A percentile compares a stretch with the other conserved stretches of the same genome.
phyloP scores from a whole-genome alignment of 2,329 filamentous ascomycete species.

The Calcarisporium arbuscula region DNA sequence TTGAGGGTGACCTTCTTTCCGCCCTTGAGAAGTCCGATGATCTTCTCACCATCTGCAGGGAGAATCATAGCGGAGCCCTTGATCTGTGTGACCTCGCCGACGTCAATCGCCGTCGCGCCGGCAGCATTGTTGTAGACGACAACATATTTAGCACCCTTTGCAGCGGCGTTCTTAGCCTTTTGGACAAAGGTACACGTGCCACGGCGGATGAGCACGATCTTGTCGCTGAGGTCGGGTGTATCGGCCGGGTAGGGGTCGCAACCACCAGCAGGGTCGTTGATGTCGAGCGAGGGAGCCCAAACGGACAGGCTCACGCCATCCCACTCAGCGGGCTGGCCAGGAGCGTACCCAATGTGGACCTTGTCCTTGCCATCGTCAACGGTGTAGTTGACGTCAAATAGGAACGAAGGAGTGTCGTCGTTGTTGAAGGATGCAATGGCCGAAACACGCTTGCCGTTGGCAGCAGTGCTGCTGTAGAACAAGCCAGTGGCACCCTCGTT shows the following conservation, averaged over 20 bases:
- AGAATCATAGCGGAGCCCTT: constrained; percentile 35
- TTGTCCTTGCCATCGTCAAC: constrained; percentile 25
- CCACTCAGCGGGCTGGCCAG: constrained; percentile 37
- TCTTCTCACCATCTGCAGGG: constrained; percentile 32
- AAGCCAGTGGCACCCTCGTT: constrained; percentile 37
- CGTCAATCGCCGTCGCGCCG: constrained; percentile 27
- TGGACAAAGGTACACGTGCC: constrained; percentile 49
- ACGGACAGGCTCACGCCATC: constrained; percentile 39
- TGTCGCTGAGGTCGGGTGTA: constrained; percentile 49
- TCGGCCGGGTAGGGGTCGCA: constrained; percentile 45
- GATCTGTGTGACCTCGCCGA: constrained; percentile 23
- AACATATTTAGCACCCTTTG: constrained; percentile 52
- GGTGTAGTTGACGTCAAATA: constrained; percentile 28
- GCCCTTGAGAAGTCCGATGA: constrained; percentile 35
- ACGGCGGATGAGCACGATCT: constrained; percentile 54
- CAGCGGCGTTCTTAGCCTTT: constrained; percentile 47
- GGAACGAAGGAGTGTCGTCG: constrained; percentile 28
- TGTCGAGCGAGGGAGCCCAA: constrained; percentile 44
- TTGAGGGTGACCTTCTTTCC: constrained; percentile 37
- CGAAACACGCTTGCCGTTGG: constrained; percentile 33
- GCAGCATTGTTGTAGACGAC: constrained; percentile 53
- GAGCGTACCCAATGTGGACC: constrained; percentile 35
- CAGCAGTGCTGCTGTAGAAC: constrained; percentile 31
- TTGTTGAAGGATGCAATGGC: constrained; percentile 39
- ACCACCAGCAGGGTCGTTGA: constrained; percentile 39